Percentiles rank a stretch among this genome's conserved stretches.
phyloP scores from a whole-genome alignment of 768 basidiomycete species.

The Heimioporus sp. region DNA sequence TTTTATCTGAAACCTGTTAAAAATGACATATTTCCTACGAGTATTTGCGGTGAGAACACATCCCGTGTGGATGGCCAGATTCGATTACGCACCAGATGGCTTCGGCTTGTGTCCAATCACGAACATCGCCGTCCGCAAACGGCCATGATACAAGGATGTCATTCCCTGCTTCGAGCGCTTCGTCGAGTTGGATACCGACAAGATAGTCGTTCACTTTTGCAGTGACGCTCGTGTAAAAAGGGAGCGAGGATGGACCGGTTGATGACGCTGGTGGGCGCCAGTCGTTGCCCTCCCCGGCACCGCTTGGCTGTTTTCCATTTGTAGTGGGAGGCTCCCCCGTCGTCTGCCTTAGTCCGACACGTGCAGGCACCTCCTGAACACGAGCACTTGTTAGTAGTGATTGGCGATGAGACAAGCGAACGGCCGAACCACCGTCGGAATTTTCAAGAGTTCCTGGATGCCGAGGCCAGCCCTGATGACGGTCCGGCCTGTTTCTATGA shows the following conservation, averaged over 20 bases:
- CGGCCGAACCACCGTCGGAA: slow-evolving; percentile 68
- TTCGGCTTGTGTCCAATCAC: slow-evolving; percentile 83
- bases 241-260: slow-evolving; percentile 46
- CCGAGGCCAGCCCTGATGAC: slow-evolving; percentile 75
- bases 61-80: neutral
- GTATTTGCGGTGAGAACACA: slow-evolving; percentile 4
- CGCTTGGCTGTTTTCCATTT: slow-evolving; percentile 23
- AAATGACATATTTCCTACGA: slow-evolving; percentile 81
- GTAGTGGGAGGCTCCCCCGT: slow-evolving; percentile 28
- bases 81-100: slow-evolving; percentile 71
- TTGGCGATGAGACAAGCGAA: neutral
- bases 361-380: slow-evolving; percentile 72
- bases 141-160: slow-evolving; percentile 81
- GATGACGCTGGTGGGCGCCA: slow-evolving; percentile 41
- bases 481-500: slow-evolving; percentile 78
- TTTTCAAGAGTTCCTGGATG: slow-evolving; percentile 73
- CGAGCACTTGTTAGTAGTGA: slow-evolving; percentile 1
- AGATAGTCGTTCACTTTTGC: slow-evolving; percentile 75
- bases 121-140: slow-evolving; percentile 68
- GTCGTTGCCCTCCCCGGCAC: slow-evolving; percentile 13
- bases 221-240: slow-evolving; percentile 40
- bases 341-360: slow-evolving; percentile 66
- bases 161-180: slow-evolving; percentile 71
- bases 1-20: slow-evolving; percentile 68
- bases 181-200: slow-evolving; percentile 77